These are phyloP conservation scores for Pharnaceum exiguum DNA, from an alignment of 148 eudicot species.

Conservation along the genomic window DNA sequence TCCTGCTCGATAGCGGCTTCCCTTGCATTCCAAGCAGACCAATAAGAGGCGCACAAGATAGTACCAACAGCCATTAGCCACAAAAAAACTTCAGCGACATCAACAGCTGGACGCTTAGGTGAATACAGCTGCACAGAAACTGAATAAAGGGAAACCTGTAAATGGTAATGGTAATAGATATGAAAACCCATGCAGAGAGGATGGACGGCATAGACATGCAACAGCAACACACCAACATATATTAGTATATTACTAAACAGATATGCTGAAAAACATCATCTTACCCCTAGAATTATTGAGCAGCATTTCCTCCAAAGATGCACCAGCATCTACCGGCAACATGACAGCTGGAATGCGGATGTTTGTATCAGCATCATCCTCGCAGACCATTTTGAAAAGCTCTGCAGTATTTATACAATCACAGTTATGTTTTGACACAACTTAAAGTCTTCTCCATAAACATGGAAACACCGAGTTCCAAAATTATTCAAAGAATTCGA, in stretches of 20 bases:
- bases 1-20: slow-evolving; percentile 91
- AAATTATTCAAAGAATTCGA: too few relatives aligned
- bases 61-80: slow-evolving; percentile 99
- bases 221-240: neutral
- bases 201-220: slow-evolving; percentile 6
- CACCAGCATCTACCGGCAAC: slow-evolving; percentile 88
- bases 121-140: slow-evolving; percentile 95
- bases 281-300: slow-evolving; percentile 60
- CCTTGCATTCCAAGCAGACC: slow-evolving; percentile 96
- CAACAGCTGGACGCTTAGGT: slow-evolving; percentile 83
- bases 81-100: slow-evolving; percentile 91
- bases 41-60: slow-evolving; percentile 87
- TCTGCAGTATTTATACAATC: slow-evolving; percentile 37
- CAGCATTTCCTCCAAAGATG: slow-evolving; percentile 42
- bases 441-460: too few relatives aligned
- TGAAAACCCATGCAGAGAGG: slow-evolving; percentile 17
- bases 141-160: slow-evolving; percentile 48
- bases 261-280: slow-evolving; percentile 14
- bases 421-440: neutral
- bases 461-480: too few relatives aligned
- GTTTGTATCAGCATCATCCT: slow-evolving; percentile 59
- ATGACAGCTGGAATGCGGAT: slow-evolving; percentile 86
- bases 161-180: slow-evolving; percentile 25
- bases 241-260: neutral
- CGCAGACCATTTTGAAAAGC: slow-evolving; percentile 98